phyloP scores from a whole-genome alignment of 75 land plant species.

The Selaginella tamariscina region DNA sequence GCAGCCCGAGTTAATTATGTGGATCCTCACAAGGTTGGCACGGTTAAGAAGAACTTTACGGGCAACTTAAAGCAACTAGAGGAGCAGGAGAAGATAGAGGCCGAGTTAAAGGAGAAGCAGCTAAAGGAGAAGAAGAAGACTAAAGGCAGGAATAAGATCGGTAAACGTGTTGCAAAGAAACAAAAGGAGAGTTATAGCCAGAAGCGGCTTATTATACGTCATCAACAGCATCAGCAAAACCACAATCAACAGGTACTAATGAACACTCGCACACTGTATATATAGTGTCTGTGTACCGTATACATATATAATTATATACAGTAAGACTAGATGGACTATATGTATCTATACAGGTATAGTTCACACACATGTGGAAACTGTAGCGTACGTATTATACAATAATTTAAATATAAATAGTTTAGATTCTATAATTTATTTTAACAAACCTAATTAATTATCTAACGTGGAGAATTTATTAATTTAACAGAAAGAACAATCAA shows the following conservation, averaged over 20 bases:
- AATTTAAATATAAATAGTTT: too few relatives aligned
- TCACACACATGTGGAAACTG: too few relatives aligned
- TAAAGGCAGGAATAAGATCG: conserved; percentile 81
- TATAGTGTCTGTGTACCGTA: too few relatives aligned
- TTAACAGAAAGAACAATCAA: too few relatives aligned
- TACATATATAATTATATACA: too few relatives aligned
- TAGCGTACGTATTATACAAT: too few relatives aligned
- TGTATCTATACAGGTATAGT: too few relatives aligned
- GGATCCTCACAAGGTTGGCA: conserved; percentile 68
- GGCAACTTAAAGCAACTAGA: conserved; percentile 16
- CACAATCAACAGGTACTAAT: conserved; percentile 16
- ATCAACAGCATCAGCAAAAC: conserved; percentile 22
- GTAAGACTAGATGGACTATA: too few relatives aligned
- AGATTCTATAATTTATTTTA: too few relatives aligned
- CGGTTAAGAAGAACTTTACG: conserved; percentile 37
- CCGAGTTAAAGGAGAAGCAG: conserved; percentile 44
- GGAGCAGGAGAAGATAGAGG: conserved; percentile 44
- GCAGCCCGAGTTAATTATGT: conserved; percentile 77
- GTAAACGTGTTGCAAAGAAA: conserved; percentile 52
- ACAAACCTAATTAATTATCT: too few relatives aligned
- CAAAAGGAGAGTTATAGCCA: conserved; percentile 40
- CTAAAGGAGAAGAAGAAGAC: conserved; percentile 61
- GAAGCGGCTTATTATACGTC: conserved; percentile 53
- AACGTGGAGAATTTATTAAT: too few relatives aligned
- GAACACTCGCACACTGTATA: conserved; percentile 33